Conservation (phyloP, 805 yeast genomes). For the Candida berthetii region DNA sequence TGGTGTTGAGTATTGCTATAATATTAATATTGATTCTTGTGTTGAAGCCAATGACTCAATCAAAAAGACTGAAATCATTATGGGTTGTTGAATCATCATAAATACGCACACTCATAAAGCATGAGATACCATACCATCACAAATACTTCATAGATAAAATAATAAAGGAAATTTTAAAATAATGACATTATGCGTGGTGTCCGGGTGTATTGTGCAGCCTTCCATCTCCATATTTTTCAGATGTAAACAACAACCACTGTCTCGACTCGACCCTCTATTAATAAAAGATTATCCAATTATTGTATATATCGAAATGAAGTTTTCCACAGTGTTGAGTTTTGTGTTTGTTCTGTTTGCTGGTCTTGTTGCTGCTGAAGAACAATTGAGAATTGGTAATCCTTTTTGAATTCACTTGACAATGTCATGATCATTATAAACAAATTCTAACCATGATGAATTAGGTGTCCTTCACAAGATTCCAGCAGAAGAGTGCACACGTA, state of each 20-base stretch:
- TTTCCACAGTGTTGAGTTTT: neutral
- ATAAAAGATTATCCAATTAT: too few relatives aligned
- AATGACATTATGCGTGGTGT: neutral
- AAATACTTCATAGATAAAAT: neutral
- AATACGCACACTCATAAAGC: neutral
- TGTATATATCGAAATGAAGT: neutral
- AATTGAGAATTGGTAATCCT: conserved; percentile 21
- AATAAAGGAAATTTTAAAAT: too few relatives aligned
- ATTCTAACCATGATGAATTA: neutral
- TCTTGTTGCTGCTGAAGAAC: conserved; percentile 10
- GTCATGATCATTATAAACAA: neutral
- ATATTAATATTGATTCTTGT: conserved; percentile 40
- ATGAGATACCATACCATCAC: too few relatives aligned
- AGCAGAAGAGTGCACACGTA: conserved; percentile 45
- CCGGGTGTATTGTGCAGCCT: too few relatives aligned
- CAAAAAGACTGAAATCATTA: conserved; percentile 41
- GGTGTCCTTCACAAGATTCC: conserved; percentile 45
- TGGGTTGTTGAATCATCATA: conserved; percentile 9
- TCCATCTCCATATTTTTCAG: too few relatives aligned
- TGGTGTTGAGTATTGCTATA: conserved; percentile 51
- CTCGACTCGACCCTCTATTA: too few relatives aligned
- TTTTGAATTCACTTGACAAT: too few relatives aligned
- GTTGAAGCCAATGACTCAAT: conserved; percentile 51
- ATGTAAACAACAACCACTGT: too few relatives aligned
- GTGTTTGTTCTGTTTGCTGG: neutral